Evolutionary conservation across 2,329 filamentous ascomycete genomes (phyloP).

Genomic region (Sordariomycetes sp.): DNA sequence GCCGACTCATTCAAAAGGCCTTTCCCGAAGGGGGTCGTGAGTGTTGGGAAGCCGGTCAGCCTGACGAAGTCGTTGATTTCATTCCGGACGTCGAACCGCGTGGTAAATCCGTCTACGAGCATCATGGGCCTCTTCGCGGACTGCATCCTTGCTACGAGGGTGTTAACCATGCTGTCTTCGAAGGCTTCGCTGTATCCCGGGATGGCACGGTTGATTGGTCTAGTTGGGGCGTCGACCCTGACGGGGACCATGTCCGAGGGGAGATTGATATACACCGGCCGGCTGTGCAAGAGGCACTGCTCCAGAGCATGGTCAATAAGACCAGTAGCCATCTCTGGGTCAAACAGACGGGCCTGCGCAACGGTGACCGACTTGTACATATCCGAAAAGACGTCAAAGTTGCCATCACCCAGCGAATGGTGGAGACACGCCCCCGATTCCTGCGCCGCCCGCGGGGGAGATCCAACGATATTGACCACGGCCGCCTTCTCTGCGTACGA

Average conservation of each 20-base stretch:
- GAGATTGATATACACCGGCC: conserved; percentile 73
- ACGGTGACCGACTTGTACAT: conserved; percentile 65
- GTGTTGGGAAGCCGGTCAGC: conserved; percentile 64
- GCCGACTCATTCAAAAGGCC: conserved; percentile 66
- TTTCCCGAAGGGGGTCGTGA: conserved; percentile 87
- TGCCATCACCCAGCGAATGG: conserved; percentile 63
- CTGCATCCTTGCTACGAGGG: conserved; percentile 60
- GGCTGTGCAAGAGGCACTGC: conserved; percentile 59
- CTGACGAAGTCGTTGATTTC: conserved; percentile 62
- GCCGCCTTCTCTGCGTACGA: conserved; percentile 61
- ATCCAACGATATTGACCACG: conserved; percentile 54
- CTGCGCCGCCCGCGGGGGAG: conserved; percentile 32
- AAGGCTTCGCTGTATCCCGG: conserved; percentile 55
- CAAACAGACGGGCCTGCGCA: conserved; percentile 55
- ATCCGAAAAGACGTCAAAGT: conserved; percentile 70
- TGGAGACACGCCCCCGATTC: conserved; percentile 37
- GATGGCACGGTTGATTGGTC: conserved; percentile 52
- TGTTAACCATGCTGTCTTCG: conserved; percentile 73
- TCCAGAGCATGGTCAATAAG: conserved; percentile 68
- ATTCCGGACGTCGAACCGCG: conserved; percentile 58
- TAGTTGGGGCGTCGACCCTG: conserved; percentile 67
- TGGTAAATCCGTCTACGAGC: conserved; percentile 71
- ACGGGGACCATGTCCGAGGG: conserved; percentile 69
- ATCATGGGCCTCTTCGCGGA: conserved; percentile 64
- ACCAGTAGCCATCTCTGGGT: conserved; percentile 54